Evolutionary conservation across 2,329 filamentous ascomycete genomes (phyloP).

Genomic region (Corinectria fuckeliana): DNA sequence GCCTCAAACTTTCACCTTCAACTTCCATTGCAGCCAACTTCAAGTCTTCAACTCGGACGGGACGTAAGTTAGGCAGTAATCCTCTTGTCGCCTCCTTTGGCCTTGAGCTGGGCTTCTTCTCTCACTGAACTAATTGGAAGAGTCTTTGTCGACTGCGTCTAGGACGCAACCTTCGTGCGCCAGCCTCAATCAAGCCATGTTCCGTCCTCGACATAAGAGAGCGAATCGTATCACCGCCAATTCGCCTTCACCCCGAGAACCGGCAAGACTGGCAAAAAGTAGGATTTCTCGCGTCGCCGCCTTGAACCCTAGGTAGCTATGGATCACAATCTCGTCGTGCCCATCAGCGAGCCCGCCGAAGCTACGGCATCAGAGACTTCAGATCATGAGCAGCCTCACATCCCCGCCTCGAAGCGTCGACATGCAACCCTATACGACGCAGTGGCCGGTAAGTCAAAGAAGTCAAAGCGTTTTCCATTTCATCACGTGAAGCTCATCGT

Average conservation of each 20-base stretch:
- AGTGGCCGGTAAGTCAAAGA: conserved; percentile 64
- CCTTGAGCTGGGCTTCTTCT: background rate
- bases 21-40: background rate
- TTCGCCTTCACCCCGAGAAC: conserved; percentile 19
- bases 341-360: conserved; percentile 18
- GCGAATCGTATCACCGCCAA: conserved; percentile 4
- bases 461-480: conserved; percentile 20
- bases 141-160: background rate
- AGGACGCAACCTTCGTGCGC: background rate
- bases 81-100: background rate
- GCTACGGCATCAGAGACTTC: conserved; percentile 12
- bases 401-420: conserved; percentile 35
- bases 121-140: background rate
- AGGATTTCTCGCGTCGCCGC: background rate
- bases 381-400: conserved; percentile 14
- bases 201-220: conserved; percentile 4
- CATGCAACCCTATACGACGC: conserved; percentile 73
- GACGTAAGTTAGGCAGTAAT: background rate
- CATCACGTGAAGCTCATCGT: conserved; percentile 33
- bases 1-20: conserved; percentile 24
- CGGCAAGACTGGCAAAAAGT: background rate
- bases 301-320: conserved; percentile 4
- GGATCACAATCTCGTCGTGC: conserved; percentile 12
- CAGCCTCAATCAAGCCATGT: conserved; percentile 21
- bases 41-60: background rate